Evolutionary conservation across 2,329 filamentous ascomycete genomes (phyloP).

Genomic region (Clarireedia monteithiana): DNA sequence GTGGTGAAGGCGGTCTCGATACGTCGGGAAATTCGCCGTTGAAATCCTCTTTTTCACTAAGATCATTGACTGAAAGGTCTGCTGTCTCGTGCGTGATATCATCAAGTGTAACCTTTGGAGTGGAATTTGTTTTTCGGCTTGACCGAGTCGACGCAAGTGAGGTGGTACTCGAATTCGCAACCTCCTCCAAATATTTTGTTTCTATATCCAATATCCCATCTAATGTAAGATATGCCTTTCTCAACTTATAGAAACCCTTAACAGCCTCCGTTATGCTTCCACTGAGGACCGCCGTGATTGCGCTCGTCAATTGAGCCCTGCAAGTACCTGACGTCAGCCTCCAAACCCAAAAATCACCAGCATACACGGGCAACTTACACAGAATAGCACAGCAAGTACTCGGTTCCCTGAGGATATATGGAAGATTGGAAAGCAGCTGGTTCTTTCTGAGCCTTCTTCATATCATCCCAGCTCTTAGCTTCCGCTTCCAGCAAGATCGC

Average conservation of each 20-base stretch:
- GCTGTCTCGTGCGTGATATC: background rate
- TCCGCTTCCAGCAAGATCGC: slow-evolving; percentile 68
- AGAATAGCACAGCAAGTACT: slow-evolving; percentile 78
- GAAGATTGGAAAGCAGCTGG: slow-evolving; percentile 43
- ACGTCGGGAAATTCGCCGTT: background rate
- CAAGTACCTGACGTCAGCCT: slow-evolving; percentile 1
- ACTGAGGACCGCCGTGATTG: slow-evolving; percentile 81
- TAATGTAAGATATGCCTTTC: slow-evolving; percentile 79
- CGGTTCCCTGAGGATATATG: slow-evolving; percentile 75
- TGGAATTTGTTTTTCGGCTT: background rate
- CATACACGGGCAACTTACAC: slow-evolving; percentile 26
- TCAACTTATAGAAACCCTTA: slow-evolving; percentile 84
- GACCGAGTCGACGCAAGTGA: slow-evolving; percentile 11
- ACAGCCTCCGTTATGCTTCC: slow-evolving; percentile 89
- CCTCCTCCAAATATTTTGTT: slow-evolving; percentile 41
- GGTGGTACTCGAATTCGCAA: slow-evolving; percentile 10
- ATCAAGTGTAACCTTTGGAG: background rate
- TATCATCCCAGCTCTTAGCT: slow-evolving; percentile 65
- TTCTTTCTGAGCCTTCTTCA: slow-evolving; percentile 65
- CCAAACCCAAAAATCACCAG: background rate
- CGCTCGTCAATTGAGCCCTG: slow-evolving; percentile 79
- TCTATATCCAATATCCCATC: slow-evolving; percentile 74
- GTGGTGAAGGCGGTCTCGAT: background rate
- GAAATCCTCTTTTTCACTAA: background rate
- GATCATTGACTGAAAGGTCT: background rate